Base-by-base conservation (phyloP, 2,329 filamentous ascomycete species). In the Bipolaris bicolor region DNA sequence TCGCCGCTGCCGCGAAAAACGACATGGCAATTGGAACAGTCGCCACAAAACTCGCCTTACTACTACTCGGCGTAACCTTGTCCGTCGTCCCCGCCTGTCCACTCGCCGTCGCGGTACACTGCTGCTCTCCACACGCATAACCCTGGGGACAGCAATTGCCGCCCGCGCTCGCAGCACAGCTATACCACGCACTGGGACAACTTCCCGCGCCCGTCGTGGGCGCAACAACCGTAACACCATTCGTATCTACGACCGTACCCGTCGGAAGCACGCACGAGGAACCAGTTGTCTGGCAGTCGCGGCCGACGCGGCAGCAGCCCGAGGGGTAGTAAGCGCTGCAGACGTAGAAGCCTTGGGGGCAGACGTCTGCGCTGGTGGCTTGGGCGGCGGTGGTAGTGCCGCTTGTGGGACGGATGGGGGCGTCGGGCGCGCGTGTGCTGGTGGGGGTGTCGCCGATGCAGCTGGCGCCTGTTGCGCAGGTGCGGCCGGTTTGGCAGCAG, bases 321-420 rank as follows among this genome's bases (percentile, higher is more conserved):
- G 90, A 92, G 1, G 84, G 80, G 57, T 93, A 91, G 58, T 88
- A 87, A 1, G 94, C 94, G 2, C 88, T 86, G 76, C 94, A 98
- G 49, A 91, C 89, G 76, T 98, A 98, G 81, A 93, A 98, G 2
- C 93, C 93, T 0, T 89, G 93, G 0, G 94, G 94, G 67, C 94
- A 98, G 66, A 83, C 70, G 18, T 64, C 62, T 2, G 64, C 61
- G n/a, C 4, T 92, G 90, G 0, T 89, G 92, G 1, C 92, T 91
- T 69, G 92, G 96, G 71, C 45, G 18, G 49, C 54, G 65, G 80
- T 72, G 2, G 57, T 58, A 10, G 45, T 54, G 20, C 76, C 74
- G 59, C 75, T 77, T 1, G 79, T 81, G 1, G 80, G 79, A 1
- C 79, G 73, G 9, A 79, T 70, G 1, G 78, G 79, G 4, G 78